Conservation (phyloP, 202 grass and related monocot genomes). For the Digitaria exilis region DNA sequence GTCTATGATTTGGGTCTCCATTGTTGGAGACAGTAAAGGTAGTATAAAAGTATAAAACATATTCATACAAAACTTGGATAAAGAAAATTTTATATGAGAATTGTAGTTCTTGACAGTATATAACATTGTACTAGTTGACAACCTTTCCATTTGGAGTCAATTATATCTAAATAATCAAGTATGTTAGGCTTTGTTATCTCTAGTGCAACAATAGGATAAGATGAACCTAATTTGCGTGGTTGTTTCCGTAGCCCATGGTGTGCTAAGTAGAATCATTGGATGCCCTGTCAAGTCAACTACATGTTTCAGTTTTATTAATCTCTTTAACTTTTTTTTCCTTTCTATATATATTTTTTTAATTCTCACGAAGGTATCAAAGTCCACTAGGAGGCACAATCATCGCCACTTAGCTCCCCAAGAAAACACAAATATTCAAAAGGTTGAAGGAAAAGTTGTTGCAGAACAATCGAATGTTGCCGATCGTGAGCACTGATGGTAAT, state of each 20-base stretch:
- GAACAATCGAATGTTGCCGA: constrained; percentile 45
- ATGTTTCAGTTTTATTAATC: neutral
- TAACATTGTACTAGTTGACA: no score
- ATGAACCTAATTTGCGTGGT: constrained; percentile 10
- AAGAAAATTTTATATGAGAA: no score
- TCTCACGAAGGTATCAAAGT: constrained; percentile 36
- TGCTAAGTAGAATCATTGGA: constrained; percentile 32
- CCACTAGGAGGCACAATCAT: constrained; percentile 39
- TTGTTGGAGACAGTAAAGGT: no score
- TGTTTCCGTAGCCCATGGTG: constrained; percentile 17
- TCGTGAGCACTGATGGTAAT: constrained; percentile 39
- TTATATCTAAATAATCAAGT: no score
- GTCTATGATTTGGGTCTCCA: no score
- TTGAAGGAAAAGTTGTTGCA: constrained; percentile 1
- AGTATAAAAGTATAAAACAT: no score
- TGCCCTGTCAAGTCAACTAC: constrained; percentile 28
- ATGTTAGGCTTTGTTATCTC: neutral
- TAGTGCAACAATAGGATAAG: constrained; percentile 37
- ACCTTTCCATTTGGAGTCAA: no score
- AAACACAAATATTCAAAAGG: constrained; percentile 11
- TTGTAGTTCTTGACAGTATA: no score
- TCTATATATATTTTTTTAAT: neutral
- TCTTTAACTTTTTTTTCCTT: neutral
- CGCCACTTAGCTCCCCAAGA: constrained; percentile 7
- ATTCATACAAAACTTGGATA: no score